Percentiles rank a stretch among this genome's conserved stretches.
These are phyloP conservation scores for Acidiella bohemica DNA, from an alignment of 495 filamentous ascomycete genomes.

Conservation along the genomic window DNA sequence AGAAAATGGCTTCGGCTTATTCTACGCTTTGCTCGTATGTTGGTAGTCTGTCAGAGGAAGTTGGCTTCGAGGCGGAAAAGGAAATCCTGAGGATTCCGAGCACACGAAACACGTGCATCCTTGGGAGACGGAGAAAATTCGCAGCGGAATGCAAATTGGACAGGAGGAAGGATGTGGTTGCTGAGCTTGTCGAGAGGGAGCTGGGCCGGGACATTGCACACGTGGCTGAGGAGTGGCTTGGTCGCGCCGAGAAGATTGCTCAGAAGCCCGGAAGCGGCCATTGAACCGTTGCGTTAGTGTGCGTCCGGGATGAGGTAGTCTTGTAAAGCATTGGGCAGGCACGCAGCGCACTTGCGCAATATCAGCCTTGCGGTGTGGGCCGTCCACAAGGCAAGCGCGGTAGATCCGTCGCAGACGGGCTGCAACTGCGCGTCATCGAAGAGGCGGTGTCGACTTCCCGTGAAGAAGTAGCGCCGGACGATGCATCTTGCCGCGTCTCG, in stretches of 20 bases:
- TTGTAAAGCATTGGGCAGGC: too few species aligned
- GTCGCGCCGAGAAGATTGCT: slow-evolving; percentile 40
- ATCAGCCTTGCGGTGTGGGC: too few species aligned
- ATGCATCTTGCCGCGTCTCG: too few species aligned
- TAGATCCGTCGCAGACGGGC: too few species aligned
- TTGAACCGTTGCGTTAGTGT: slow-evolving; percentile 17
- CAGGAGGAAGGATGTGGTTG: slow-evolving; percentile 23
- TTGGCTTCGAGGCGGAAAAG: slow-evolving; percentile 64
- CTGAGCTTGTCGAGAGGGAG: slow-evolving; percentile 19
- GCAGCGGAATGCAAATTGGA: background rate
- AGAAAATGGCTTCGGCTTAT: slow-evolving; percentile 44
- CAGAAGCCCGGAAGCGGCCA: slow-evolving; percentile 30
- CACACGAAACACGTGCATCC: slow-evolving; percentile 68
- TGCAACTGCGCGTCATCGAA: too few species aligned
- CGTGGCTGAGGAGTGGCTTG: slow-evolving; percentile 39
- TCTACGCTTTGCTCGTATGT: slow-evolving; percentile 63
- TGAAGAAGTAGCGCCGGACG: too few species aligned
- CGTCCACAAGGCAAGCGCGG: too few species aligned
- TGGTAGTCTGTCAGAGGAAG: slow-evolving; percentile 45
- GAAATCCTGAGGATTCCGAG: slow-evolving; percentile 79
- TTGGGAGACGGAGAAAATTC: slow-evolving; percentile 36
- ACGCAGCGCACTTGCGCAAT: too few species aligned
- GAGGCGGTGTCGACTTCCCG: too few species aligned
- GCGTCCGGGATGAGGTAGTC: too few species aligned
- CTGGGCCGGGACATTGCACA: slow-evolving; percentile 18